phyloP scores from a whole-genome alignment of 495 filamentous ascomycete genomes.

The Friedmanniomyces simplex region DNA sequence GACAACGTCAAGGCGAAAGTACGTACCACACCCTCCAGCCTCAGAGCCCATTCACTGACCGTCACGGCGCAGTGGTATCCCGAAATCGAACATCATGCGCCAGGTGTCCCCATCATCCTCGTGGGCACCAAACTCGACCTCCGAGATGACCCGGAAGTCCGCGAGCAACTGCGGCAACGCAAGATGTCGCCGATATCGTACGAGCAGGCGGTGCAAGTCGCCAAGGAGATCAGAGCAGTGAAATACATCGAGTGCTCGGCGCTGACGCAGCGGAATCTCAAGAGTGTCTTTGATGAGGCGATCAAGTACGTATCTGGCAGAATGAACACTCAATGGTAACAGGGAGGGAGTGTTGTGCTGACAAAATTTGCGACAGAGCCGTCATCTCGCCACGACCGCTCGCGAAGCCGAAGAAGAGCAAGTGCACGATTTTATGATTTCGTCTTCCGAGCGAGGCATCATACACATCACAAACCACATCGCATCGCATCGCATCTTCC shows the following conservation, averaged over 20 bases:
- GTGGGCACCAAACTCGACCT: slow-evolving; percentile 97
- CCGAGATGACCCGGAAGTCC: slow-evolving; percentile 75
- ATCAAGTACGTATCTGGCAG: slow-evolving; percentile 56
- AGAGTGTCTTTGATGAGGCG: slow-evolving; percentile 96
- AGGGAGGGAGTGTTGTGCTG: too few species aligned
- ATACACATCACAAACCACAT: background rate
- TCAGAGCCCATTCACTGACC: background rate
- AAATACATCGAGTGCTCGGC: slow-evolving; percentile 99
- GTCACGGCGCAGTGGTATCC: slow-evolving; percentile 67
- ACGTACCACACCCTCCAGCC: slow-evolving; percentile 21
- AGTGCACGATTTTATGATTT: slow-evolving; percentile 65
- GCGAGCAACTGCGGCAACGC: slow-evolving; percentile 66
- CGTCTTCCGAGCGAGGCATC: too few species aligned
- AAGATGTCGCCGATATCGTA: slow-evolving; percentile 89
- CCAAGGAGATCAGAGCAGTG: slow-evolving; percentile 83
- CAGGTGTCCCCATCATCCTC: slow-evolving; percentile 89
- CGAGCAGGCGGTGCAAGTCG: slow-evolving; percentile 70
- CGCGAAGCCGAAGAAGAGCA: slow-evolving; percentile 49
- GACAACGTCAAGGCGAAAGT: slow-evolving; percentile 97
- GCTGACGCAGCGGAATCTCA: slow-evolving; percentile 86
- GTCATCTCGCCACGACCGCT: slow-evolving; percentile 69
- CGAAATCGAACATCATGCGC: slow-evolving; percentile 94
- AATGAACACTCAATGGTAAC: too few species aligned
- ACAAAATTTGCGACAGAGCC: slow-evolving; percentile 41
- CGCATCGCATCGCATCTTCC: background rate